Conservation (phyloP, 2,329 filamentous ascomycete species). For the Eutypa lata region DNA sequence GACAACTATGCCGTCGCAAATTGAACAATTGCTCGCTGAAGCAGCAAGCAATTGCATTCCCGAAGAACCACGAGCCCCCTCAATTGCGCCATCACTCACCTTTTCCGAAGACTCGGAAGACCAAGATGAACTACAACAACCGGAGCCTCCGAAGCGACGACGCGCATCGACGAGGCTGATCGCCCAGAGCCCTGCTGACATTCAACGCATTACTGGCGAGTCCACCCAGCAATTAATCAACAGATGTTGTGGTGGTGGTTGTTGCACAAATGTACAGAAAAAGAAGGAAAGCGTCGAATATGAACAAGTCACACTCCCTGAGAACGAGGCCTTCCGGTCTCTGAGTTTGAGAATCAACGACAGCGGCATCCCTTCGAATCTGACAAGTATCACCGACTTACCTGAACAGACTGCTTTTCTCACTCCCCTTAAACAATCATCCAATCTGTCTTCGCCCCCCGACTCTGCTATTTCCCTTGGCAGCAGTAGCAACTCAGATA, state of each 20-base stretch:
- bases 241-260: conserved; percentile 63
- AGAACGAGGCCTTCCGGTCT: conserved; percentile 81
- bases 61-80: conserved; percentile 42
- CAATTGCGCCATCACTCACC: conserved; percentile 58
- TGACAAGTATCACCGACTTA: conserved; percentile 69
- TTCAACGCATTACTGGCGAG: conserved; percentile 63
- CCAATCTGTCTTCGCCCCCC: conserved; percentile 39
- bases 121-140: conserved; percentile 48
- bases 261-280: conserved; percentile 51
- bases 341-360: conserved; percentile 73
- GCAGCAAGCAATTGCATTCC: conserved; percentile 40
- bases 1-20: conserved; percentile 30
- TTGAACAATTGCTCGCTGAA: conserved; percentile 38
- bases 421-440: conserved; percentile 48
- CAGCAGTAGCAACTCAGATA: conserved; percentile 33
- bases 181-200: conserved; percentile 59
- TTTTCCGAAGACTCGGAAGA: conserved; percentile 63
- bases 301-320: conserved; percentile 58
- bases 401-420: conserved; percentile 75
- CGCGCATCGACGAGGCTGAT: conserved; percentile 69
- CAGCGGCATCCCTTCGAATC: conserved; percentile 59
- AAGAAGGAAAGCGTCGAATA: conserved; percentile 46
- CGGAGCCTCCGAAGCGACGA: conserved; percentile 46
- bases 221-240: conserved; percentile 59
- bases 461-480: conserved; percentile 48